A percentile compares a stretch with the other conserved stretches of the same genome.
Evolutionary conservation across 805 yeast genomes (phyloP).

Genomic region (Novakomyces olei): DNA sequence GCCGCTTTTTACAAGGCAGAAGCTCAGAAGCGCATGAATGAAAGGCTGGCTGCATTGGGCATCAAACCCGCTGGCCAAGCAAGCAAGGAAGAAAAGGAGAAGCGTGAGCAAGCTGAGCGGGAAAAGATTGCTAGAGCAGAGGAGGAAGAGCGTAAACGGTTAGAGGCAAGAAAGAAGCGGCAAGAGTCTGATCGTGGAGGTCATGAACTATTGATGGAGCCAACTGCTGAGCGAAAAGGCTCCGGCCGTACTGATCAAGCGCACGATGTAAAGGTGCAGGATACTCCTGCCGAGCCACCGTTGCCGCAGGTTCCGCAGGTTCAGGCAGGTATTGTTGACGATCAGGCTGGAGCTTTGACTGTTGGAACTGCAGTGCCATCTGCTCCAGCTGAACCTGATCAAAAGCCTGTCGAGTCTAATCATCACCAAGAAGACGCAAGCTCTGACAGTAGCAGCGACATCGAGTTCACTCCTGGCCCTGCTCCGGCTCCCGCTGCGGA

Average conservation of each 20-base stretch:
- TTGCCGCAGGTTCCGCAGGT: slow-evolving; percentile 2
- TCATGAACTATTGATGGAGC: no score
- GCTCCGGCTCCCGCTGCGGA: no score
- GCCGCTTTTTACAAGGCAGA: slow-evolving; percentile 67
- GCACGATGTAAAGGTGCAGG: slow-evolving; percentile 21
- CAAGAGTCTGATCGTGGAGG: no score
- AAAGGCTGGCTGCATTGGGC: slow-evolving; percentile 62
- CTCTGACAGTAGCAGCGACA: no score
- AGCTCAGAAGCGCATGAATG: slow-evolving; percentile 63
- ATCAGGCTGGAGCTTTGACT: background rate
- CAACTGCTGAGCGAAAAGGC: no score
- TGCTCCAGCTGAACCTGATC: no score
- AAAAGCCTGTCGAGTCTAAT: no score
- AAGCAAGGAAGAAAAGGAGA: slow-evolving; percentile 14
- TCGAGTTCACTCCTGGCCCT: no score
- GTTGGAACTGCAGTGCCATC: no score
- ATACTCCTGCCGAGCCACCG: slow-evolving; percentile 38
- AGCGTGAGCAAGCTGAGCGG: slow-evolving; percentile 10
- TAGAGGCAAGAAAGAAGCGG: slow-evolving; percentile 6
- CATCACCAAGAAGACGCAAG: no score
- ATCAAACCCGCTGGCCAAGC: slow-evolving; percentile 17
- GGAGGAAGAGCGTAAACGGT: slow-evolving; percentile 8
- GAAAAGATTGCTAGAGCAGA: slow-evolving; percentile 9
- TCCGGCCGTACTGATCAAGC: slow-evolving; percentile 13
- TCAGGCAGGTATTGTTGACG: background rate